Evolutionary conservation across 2,329 filamentous ascomycete genomes (phyloP).

Genomic region (Sordariomycetes sp.): DNA sequence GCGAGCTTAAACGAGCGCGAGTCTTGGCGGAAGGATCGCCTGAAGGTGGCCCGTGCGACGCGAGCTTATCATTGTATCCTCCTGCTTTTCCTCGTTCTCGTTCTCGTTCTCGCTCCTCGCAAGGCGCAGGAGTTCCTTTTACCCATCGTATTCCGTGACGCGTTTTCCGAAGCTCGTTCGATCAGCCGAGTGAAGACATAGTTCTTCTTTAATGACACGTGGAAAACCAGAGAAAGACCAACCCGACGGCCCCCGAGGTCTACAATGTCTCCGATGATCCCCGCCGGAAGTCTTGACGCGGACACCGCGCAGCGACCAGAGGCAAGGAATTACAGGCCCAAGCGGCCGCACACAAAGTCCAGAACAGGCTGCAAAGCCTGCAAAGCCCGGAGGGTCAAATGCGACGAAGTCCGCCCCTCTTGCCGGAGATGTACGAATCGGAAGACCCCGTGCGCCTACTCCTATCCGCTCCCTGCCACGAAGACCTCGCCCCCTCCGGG

Average conservation of each 20-base stretch:
- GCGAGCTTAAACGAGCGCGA: background rate
- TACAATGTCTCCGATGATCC: too few species aligned
- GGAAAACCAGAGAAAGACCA: too few species aligned
- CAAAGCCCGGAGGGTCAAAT: constrained; percentile 46
- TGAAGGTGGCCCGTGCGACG: background rate
- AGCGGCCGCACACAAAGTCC: constrained; percentile 35
- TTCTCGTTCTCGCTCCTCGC: background rate
- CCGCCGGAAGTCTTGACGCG: too few species aligned
- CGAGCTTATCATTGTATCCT: too few species aligned
- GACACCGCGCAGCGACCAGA: too few species aligned
- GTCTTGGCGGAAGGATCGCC: background rate
- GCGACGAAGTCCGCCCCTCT: constrained; percentile 36
- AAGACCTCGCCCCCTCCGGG: background rate
- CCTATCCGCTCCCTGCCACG: constrained; percentile 9
- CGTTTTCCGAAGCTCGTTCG: too few species aligned
- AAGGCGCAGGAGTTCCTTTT: too few species aligned
- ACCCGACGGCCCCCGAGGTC: too few species aligned
- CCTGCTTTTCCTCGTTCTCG: background rate
- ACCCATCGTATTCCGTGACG: too few species aligned
- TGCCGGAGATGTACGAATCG: constrained; percentile 38
- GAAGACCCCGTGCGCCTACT: constrained; percentile 36
- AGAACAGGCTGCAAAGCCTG: constrained; percentile 41
- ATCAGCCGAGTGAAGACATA: too few species aligned
- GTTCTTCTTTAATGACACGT: too few species aligned
- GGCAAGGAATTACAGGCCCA: too few species aligned